Percentiles rank a stretch among this genome's conserved stretches.
These are phyloP conservation scores for Anthracocystis panici-leucophaei DNA, from an alignment of 1,284 basidiomycete species.

Conservation along the genomic window DNA sequence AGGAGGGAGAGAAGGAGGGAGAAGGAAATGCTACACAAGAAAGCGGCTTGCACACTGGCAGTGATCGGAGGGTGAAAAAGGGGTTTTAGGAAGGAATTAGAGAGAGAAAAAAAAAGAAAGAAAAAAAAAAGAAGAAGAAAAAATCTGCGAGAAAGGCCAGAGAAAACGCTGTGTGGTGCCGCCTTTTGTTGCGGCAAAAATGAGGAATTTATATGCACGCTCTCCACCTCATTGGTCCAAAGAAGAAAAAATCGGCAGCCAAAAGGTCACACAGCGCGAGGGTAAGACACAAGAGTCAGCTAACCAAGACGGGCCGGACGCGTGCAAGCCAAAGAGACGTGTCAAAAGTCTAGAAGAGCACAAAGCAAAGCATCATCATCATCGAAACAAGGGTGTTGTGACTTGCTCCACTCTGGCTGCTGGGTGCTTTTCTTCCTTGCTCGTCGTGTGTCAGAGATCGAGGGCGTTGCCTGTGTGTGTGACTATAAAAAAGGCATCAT, in stretches of 20 bases:
- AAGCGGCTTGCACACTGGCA: slow-evolving; percentile 2
- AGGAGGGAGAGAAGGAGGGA: neutral
- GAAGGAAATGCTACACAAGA: slow-evolving; percentile 1
- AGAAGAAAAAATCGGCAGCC: neutral
- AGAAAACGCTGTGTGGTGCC: neutral
- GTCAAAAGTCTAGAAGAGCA: neutral
- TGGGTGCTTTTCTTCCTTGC: neutral
- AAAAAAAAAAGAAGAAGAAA: no score
- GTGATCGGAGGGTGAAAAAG: slow-evolving; percentile 56
- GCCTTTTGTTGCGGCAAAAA: neutral
- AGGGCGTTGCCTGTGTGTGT: neutral
- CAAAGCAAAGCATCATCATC: neutral
- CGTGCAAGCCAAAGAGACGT: slow-evolving; percentile 10
- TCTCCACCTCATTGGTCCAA: slow-evolving; percentile 13
- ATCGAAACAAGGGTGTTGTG: neutral
- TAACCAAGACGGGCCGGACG: neutral
- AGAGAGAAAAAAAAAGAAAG: neutral
- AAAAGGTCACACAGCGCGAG: neutral
- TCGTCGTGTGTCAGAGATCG: neutral
- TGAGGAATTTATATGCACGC: slow-evolving; percentile 8
- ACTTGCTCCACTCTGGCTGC: neutral
- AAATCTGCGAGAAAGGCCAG: neutral
- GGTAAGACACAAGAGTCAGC: slow-evolving; percentile 9
- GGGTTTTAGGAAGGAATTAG: slow-evolving; percentile 8
- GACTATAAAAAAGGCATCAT: neutral